A percentile compares a stretch with the other conserved stretches of the same genome.
These are phyloP conservation scores for Cordyceps cateniannulata DNA, from an alignment of 2,329 filamentous ascomycete species.

Conservation along the genomic window DNA sequence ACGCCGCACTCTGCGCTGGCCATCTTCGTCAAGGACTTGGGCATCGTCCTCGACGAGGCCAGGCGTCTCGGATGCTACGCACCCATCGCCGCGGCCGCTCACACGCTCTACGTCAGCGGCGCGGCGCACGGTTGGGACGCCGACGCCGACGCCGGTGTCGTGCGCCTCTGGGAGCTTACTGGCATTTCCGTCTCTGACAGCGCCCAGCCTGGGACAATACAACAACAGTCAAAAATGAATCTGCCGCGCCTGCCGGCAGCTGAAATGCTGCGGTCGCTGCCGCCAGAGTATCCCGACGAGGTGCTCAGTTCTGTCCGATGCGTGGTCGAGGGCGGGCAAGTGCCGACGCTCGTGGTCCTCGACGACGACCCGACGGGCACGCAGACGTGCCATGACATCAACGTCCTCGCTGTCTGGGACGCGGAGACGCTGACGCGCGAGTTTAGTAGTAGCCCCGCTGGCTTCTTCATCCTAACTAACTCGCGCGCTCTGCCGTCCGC, in stretches of 20 bases:
- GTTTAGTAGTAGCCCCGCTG: slow-evolving; percentile 32
- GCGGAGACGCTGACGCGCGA: slow-evolving; percentile 35
- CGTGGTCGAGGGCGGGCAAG: slow-evolving; percentile 16
- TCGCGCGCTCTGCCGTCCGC: slow-evolving; percentile 45
- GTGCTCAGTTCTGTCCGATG: slow-evolving; percentile 18
- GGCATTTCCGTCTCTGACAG: slow-evolving; percentile 19
- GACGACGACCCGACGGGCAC: slow-evolving; percentile 55
- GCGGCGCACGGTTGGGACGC: slow-evolving; percentile 25
- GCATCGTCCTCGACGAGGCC: slow-evolving; percentile 26
- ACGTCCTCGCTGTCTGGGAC: slow-evolving; percentile 49
- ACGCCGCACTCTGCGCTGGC: slow-evolving; percentile 28
- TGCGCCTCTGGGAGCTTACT: slow-evolving; percentile 31
- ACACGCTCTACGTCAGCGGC: slow-evolving; percentile 27
- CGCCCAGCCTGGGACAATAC: not conserved
- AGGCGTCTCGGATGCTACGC: slow-evolving; percentile 23
- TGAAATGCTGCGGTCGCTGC: slow-evolving; percentile 19
- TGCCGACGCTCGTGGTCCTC: slow-evolving; percentile 33
- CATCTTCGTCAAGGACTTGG: slow-evolving; percentile 30
- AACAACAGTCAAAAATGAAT: not conserved
- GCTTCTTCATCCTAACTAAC: slow-evolving; percentile 56
- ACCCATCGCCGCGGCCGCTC: slow-evolving; percentile 25
- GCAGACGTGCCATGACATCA: slow-evolving; percentile 52
- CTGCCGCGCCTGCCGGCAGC: slow-evolving; percentile 15
- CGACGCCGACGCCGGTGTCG: slow-evolving; percentile 29
- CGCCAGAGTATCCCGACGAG: slow-evolving; percentile 18